Evolutionary conservation across 139 green algal species (phyloP).

Genomic region (Volvox africanus): DNA sequence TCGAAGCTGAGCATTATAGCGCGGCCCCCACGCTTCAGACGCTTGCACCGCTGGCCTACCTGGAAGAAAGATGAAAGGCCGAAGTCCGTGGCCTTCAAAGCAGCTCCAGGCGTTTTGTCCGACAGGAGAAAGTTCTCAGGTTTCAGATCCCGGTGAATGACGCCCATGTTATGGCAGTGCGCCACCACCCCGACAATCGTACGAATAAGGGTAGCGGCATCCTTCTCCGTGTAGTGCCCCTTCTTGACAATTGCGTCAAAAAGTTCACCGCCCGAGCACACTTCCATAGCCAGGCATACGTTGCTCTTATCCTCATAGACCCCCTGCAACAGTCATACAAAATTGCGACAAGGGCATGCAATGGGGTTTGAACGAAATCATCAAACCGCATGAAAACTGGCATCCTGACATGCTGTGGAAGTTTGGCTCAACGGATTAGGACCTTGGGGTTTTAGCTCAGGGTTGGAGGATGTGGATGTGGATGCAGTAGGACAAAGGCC

Average conservation of each 20-base stretch:
- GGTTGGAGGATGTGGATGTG: too few relatives aligned
- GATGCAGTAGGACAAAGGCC: too few relatives aligned
- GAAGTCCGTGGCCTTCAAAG: slow-evolving; percentile 87
- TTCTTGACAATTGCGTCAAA: slow-evolving; percentile 95
- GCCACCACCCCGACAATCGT: slow-evolving; percentile 90
- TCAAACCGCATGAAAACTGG: too few relatives aligned
- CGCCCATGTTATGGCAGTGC: slow-evolving; percentile 92
- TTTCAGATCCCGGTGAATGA: slow-evolving; percentile 92
- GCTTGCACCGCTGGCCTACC: slow-evolving; percentile 19
- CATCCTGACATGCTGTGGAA: too few relatives aligned
- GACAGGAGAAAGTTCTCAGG: slow-evolving; percentile 96
- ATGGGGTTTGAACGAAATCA: too few relatives aligned
- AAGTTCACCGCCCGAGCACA: slow-evolving; percentile 95
- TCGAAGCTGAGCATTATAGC: too few relatives aligned
- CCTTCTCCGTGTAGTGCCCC: slow-evolving; percentile 91
- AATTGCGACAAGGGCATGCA: too few relatives aligned
- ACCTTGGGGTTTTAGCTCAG: too few relatives aligned
- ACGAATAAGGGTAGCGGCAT: slow-evolving; percentile 68
- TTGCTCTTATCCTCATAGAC: slow-evolving; percentile 89
- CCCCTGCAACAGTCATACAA: slow-evolving; percentile 8
- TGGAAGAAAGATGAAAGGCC: slow-evolving; percentile 83
- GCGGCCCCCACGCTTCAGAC: too few relatives aligned
- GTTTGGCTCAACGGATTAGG: too few relatives aligned
- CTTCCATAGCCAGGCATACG: slow-evolving; percentile 93
- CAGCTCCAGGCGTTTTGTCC: slow-evolving; percentile 42